Percentiles rank a stretch among this genome's conserved stretches.
Evolutionary conservation across 169 alveolate species (phyloP).

Genomic region (Perkinsus olseni): DNA sequence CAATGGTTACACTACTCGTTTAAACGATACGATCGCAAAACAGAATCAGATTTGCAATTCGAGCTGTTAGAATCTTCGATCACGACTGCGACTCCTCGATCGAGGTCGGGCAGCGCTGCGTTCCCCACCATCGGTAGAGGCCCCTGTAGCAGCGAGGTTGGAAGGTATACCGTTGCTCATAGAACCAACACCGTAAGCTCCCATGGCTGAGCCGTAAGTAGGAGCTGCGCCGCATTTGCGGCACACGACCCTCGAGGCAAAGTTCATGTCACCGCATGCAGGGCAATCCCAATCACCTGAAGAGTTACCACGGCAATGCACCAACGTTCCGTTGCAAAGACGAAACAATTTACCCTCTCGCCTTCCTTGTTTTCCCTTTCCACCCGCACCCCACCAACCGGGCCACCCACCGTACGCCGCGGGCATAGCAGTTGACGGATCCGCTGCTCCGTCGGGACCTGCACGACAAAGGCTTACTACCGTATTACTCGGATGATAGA

Average conservation of each 20-base stretch:
- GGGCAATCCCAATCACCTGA: background rate
- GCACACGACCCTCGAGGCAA: background rate
- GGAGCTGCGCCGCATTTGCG: conserved; percentile 1
- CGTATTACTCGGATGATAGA: background rate
- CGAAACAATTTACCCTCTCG: background rate
- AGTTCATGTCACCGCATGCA: background rate
- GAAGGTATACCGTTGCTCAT: background rate
- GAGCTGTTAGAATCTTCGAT: background rate
- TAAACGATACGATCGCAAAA: background rate
- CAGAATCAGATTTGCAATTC: background rate
- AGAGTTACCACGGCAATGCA: background rate
- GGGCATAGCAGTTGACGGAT: background rate
- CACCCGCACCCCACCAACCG: background rate
- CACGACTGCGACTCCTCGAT: background rate
- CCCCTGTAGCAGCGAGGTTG: background rate
- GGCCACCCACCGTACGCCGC: background rate
- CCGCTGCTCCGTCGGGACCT: background rate
- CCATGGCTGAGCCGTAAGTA: background rate
- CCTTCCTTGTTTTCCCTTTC: background rate
- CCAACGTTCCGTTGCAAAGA: background rate
- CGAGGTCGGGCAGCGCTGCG: background rate
- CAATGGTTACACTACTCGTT: background rate
- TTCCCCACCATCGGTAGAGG: background rate
- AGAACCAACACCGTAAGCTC: background rate
- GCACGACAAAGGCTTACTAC: background rate